These are phyloP conservation scores for Hydrangea macrophylla DNA, from an alignment of 148 eudicot species.

Conservation along the genomic window DNA sequence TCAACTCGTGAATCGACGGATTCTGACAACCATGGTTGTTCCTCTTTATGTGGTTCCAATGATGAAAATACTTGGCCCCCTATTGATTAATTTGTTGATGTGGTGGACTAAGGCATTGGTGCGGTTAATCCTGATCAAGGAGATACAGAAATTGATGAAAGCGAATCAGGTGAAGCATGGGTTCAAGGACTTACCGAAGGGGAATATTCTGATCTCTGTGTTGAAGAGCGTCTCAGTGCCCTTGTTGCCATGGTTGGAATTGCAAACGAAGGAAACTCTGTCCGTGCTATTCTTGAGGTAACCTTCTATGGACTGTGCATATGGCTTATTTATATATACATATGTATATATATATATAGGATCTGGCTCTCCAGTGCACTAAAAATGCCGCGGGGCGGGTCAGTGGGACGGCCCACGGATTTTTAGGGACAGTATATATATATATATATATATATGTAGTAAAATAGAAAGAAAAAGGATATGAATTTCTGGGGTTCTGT, in stretches of 20 bases:
- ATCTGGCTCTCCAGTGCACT: too few species aligned
- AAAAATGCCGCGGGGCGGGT: too few species aligned
- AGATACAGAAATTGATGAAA: slow-evolving; percentile 52
- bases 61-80: slow-evolving; percentile 16
- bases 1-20: too few species aligned
- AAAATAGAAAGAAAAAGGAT: not conserved
- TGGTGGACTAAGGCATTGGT: slow-evolving; percentile 15
- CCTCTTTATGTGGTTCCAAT: not conserved
- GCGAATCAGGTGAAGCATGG: slow-evolving; percentile 51
- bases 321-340: too few species aligned
- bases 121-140: slow-evolving; percentile 25
- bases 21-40: too few species aligned
- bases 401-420: too few species aligned
- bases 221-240: slow-evolving; percentile 56
- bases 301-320: not conserved
- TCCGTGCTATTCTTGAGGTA: slow-evolving; percentile 59
- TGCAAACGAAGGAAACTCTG: slow-evolving; percentile 53
- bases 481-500: slow-evolving; percentile 2
- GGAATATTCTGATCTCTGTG: slow-evolving; percentile 53
- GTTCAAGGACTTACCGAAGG: slow-evolving; percentile 64
- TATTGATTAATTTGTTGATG: slow-evolving; percentile 14
- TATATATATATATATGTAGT: too few species aligned
- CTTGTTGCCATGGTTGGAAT: slow-evolving; percentile 53
- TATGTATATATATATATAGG: too few species aligned
- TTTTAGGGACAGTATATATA: too few species aligned